Percentiles rank a stretch among this genome's conserved stretches.
Evolutionary conservation across 768 basidiomycete genomes (phyloP).

Genomic region (Lenzites betulinus): DNA sequence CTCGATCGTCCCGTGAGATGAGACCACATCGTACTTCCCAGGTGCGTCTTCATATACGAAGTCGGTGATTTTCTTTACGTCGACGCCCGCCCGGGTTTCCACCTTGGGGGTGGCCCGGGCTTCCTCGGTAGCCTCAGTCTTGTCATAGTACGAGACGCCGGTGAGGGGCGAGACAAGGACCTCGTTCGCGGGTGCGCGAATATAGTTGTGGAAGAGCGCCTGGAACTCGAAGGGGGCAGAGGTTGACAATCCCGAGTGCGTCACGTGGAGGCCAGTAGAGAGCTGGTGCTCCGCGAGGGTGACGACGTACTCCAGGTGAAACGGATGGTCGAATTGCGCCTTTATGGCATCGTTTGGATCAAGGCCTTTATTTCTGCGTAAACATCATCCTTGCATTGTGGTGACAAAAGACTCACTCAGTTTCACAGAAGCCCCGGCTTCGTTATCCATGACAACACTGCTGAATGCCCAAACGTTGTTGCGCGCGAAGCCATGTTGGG

Average conservation of each 20-base stretch:
- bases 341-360: conserved; percentile 60
- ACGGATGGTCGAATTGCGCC: conserved; percentile 60
- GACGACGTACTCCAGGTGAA: conserved; percentile 80
- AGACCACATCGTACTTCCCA: conserved; percentile 55
- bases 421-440: conserved; percentile 70
- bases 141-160: conserved; percentile 74
- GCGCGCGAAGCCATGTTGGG: conserved; percentile 93
- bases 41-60: conserved; percentile 73
- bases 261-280: conserved; percentile 78
- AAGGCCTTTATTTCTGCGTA: conserved; percentile 47
- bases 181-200: conserved; percentile 61
- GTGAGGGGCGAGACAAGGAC: conserved; percentile 67
- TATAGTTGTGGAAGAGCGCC: conserved; percentile 90
- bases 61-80: conserved; percentile 69
- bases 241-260: conserved; percentile 58
- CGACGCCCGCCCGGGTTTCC: conserved; percentile 64
- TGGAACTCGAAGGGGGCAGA: conserved; percentile 76
- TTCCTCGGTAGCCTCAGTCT: conserved; percentile 63
- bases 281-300: conserved; percentile 74
- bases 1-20: conserved; percentile 57
- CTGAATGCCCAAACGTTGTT: conserved; percentile 74
- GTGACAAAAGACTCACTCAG: conserved; percentile 55
- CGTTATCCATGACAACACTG: conserved; percentile 63
- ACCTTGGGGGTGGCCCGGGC: conserved; percentile 50
- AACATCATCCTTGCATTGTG: neutral